phyloP scores from a whole-genome alignment of 371 early-diverging fungal species.

The Conidiobolus incongruus region DNA sequence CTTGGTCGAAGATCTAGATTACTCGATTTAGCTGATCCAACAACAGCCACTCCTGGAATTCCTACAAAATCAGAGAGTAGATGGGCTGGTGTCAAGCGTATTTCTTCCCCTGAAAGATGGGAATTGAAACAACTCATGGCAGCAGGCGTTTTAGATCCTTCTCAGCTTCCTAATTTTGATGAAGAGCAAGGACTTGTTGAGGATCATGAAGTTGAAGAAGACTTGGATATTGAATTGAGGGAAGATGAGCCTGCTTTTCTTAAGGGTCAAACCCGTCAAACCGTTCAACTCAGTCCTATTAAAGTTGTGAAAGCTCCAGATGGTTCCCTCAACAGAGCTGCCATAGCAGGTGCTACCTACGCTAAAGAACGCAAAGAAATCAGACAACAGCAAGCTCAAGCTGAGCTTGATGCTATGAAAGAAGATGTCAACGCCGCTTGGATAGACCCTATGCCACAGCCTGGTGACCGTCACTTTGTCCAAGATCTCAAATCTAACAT shows the following conservation, averaged over 20 bases:
- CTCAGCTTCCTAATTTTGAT: constrained; percentile 70
- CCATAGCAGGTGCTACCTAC: constrained; percentile 70
- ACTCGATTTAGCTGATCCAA: background rate
- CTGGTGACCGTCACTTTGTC: constrained; percentile 69
- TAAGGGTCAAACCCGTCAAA: constrained; percentile 69
- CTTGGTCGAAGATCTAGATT: background rate
- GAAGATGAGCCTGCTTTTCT: constrained; percentile 91
- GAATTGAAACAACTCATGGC: constrained; percentile 94
- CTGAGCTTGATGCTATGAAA: constrained; percentile 71
- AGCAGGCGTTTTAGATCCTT: constrained; percentile 67
- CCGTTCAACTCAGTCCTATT: constrained; percentile 76
- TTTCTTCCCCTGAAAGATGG: constrained; percentile 91
- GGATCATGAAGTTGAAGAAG: constrained; percentile 79
- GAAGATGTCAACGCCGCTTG: constrained; percentile 74
- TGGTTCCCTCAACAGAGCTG: constrained; percentile 88
- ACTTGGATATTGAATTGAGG: constrained; percentile 85
- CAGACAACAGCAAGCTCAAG: constrained; percentile 63
- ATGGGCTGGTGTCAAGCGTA: constrained; percentile 44
- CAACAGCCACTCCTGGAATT: background rate
- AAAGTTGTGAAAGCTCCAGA: constrained; percentile 94
- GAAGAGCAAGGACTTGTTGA: constrained; percentile 47
- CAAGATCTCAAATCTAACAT: constrained; percentile 47
- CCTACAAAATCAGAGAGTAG: constrained; percentile 18
- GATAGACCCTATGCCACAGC: constrained; percentile 87
- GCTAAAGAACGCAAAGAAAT: constrained; percentile 88